A percentile compares a stretch with the other conserved stretches of the same genome.
phyloP scores from a whole-genome alignment of 1,139 yeast species.

The Nakaseomyces kungkrabaensis region DNA sequence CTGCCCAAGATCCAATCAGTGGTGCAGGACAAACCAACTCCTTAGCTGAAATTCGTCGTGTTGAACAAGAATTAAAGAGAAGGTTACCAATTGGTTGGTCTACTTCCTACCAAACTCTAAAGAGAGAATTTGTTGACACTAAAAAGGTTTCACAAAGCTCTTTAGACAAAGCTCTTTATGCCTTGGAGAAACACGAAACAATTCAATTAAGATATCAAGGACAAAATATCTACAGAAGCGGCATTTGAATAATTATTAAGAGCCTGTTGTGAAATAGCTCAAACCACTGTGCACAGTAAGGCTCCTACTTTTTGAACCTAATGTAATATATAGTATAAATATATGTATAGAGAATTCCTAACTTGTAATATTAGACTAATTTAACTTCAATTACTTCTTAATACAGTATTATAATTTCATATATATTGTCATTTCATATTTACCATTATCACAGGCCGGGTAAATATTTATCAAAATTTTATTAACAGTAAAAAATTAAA shows the following conservation, averaged over 20 bases:
- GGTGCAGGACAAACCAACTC: conserved; percentile 39
- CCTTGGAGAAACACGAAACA: conserved; percentile 77
- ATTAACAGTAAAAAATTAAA: no score
- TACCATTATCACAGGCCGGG: no score
- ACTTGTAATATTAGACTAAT: neutral
- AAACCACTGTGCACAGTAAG: no score
- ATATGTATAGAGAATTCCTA: neutral
- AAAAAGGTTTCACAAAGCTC: conserved; percentile 62
- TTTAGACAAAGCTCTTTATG: conserved; percentile 71
- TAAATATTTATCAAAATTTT: no score
- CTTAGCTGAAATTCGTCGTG: conserved; percentile 60
- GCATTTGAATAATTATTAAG: conserved; percentile 36
- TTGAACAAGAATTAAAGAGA: conserved; percentile 78
- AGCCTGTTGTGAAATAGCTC: no score
- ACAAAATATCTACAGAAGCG: conserved; percentile 71
- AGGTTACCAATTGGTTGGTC: conserved; percentile 97
- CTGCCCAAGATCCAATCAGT: conserved; percentile 60
- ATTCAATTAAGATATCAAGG: conserved; percentile 85
- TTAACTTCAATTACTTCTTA: no score
- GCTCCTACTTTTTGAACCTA: no score
- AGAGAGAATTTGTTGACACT: conserved; percentile 73
- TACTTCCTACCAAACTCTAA: conserved; percentile 74
- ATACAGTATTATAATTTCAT: no score
- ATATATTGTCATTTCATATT: no score
- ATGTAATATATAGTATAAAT: neutral